Evolutionary conservation across 2,329 filamentous ascomycete species (phyloP), one percentile per base, ranked within the genome.

Genomic region (Fusarium avenaceum): DNA sequence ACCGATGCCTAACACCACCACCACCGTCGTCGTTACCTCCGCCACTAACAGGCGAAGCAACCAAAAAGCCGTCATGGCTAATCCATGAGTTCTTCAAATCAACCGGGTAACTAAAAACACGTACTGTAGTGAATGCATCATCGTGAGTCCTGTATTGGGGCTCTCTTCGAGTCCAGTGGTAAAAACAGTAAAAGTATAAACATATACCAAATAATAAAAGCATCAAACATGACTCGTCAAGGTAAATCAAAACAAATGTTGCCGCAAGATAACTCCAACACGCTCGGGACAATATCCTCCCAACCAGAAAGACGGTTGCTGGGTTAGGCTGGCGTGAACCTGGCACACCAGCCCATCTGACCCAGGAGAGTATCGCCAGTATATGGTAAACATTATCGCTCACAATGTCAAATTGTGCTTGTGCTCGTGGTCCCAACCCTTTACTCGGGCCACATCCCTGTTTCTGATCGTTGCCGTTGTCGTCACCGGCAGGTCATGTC

Each of bases 381-480:
- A 72, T 62, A 69, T 56, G 57, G 71, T 72, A 74, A 72, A 73
- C 72, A 74, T 74, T 74, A 74, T 74, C 72, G 71, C 74, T 72
- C 72, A 71, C 65, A 72, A 70, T 71, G 59, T 57, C 63, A 69
- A 67, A 67, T 72, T 63, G 60, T 53, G 54, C 50, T 64, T 61
- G 44, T 53, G 46, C 50, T 64, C 57, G 44, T 62, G 57, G 56
- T 49, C 64, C 51, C 65, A 42, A 65, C 39, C 33, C 46, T 47
- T 50, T 46, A 56, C 57, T 60, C 43, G 50, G 59, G 57, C 62
- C 59, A 55, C 63, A 62, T 72, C 58, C 66, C 70, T 75, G 73
- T 73, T 72, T 65, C 70, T 75, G 63, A 65, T 69, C 56, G 57
- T 54, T 66, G 72, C 72, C 73, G 71, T 74, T 61, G 57, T 71